Conservation (phyloP, 139 green algal species). For the Picochlorum sp. region DNA sequence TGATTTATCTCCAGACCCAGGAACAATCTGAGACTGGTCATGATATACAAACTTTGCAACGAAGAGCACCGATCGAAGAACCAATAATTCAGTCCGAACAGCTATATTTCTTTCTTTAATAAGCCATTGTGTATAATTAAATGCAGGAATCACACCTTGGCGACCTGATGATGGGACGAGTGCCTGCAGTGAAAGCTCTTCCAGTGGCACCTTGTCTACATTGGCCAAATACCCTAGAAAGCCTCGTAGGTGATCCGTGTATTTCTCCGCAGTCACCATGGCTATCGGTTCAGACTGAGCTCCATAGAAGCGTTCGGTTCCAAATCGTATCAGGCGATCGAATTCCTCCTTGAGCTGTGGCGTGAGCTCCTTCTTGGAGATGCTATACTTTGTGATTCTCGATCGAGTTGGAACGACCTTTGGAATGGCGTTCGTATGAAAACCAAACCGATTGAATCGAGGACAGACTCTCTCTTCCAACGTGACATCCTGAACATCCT, state of each 20-base stretch:
- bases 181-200: constrained; percentile 22
- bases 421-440: not conserved
- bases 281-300: constrained; percentile 34
- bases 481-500: not conserved
- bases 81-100: constrained; percentile 24
- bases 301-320: constrained; percentile 31
- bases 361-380: constrained; percentile 22
- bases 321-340: constrained; percentile 31
- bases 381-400: constrained; percentile 9
- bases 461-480: constrained; percentile 25
- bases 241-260: constrained; percentile 36
- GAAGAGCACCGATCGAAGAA: constrained; percentile 19
- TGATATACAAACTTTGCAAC: constrained; percentile 53
- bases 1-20: constrained; percentile 28
- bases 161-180: constrained; percentile 29
- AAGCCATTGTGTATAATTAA: constrained; percentile 56
- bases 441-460: not conserved
- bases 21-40: constrained; percentile 17
- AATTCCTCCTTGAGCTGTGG: constrained; percentile 29
- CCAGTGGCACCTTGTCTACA: constrained; percentile 24
- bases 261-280: constrained; percentile 33
- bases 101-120: constrained; percentile 17
- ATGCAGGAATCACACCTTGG: constrained; percentile 23
- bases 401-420: constrained; percentile 10
- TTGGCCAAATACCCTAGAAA: constrained; percentile 46